phyloP scores from a whole-genome alignment of 352 stramenopile species.

The Phytopythium mirpurense region DNA sequence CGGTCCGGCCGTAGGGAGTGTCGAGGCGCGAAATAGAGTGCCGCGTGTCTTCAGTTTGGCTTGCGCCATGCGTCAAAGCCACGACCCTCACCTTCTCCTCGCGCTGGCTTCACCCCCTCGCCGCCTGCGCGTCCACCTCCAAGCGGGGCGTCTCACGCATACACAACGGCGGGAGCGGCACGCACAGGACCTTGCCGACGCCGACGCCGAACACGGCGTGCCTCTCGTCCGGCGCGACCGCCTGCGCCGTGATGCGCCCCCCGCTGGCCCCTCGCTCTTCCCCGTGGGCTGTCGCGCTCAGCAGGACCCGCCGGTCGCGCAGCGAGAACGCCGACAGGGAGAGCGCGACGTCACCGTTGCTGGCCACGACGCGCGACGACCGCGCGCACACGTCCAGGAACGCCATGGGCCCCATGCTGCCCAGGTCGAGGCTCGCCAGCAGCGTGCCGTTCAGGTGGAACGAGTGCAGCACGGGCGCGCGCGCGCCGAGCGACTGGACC shows the following conservation, averaged over 20 bases:
- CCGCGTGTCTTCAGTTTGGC: too few relatives aligned
- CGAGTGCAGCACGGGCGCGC: conserved; percentile 43
- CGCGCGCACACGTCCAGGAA: conserved; percentile 50
- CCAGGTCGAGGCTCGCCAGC: conserved; percentile 28
- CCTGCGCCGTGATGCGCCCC: conserved; percentile 52
- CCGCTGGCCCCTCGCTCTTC: conserved; percentile 2
- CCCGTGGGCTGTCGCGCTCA: conserved; percentile 21
- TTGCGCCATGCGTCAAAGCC: too few relatives aligned
- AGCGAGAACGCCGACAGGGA: conserved; percentile 46
- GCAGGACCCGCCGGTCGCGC: conserved; percentile 40
- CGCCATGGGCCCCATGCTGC: conserved; percentile 31
- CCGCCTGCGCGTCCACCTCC: too few relatives aligned
- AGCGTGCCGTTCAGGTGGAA: conserved; percentile 73
- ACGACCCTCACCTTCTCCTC: too few relatives aligned
- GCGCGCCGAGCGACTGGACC: conserved; percentile 65
- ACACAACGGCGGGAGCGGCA: conserved; percentile 47
- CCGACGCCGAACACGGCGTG: conserved; percentile 69
- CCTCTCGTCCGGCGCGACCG: conserved; percentile 67
- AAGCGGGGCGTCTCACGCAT: too few relatives aligned
- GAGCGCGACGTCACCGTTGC: conserved; percentile 42
- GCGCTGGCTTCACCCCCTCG: too few relatives aligned
- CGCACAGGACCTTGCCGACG: conserved; percentile 41
- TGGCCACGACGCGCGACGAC: conserved; percentile 66
- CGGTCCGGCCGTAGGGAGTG: background rate
- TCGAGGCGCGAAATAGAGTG: background rate